These are phyloP conservation scores for Candida taoyuanica DNA, from an alignment of 805 yeast genomes.

Conservation along the genomic window DNA sequence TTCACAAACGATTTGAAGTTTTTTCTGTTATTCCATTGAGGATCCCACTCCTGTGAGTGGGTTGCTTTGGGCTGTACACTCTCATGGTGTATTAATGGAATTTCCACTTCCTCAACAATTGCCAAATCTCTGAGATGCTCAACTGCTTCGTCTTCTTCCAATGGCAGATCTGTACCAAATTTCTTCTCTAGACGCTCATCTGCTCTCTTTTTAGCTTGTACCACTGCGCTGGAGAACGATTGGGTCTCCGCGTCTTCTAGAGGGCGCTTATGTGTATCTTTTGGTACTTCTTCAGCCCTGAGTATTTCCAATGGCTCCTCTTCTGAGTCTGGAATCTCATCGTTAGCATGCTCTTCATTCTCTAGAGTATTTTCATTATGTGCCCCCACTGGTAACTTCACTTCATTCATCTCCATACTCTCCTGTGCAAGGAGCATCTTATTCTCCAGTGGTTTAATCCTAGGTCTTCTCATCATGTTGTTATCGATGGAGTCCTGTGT, in stretches of 20 bases:
- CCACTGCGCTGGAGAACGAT: constrained; percentile 18
- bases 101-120: constrained; percentile 30
- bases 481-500: constrained; percentile 5
- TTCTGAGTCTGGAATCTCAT: neutral
- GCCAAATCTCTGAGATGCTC: constrained; percentile 31
- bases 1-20: constrained; percentile 39
- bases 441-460: constrained; percentile 2
- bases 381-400: too few species aligned
- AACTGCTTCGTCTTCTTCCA: constrained; percentile 24
- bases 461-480: constrained; percentile 10
- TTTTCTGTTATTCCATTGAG: constrained; percentile 30
- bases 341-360: neutral
- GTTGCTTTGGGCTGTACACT: neutral
- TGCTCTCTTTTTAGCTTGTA: constrained; percentile 20
- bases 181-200: constrained; percentile 20
- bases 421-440: neutral
- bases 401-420: too few species aligned
- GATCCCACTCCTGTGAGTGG: constrained; percentile 2
- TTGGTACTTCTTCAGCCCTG: too few species aligned
- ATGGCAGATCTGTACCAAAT: constrained; percentile 11
- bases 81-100: constrained; percentile 14
- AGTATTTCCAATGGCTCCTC: too few species aligned
- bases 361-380: too few species aligned
- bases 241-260: too few species aligned
- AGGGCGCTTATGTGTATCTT: too few species aligned